Conservation (phyloP, 2,329 filamentous ascomycete species). For the Verticillium dahliae region DNA sequence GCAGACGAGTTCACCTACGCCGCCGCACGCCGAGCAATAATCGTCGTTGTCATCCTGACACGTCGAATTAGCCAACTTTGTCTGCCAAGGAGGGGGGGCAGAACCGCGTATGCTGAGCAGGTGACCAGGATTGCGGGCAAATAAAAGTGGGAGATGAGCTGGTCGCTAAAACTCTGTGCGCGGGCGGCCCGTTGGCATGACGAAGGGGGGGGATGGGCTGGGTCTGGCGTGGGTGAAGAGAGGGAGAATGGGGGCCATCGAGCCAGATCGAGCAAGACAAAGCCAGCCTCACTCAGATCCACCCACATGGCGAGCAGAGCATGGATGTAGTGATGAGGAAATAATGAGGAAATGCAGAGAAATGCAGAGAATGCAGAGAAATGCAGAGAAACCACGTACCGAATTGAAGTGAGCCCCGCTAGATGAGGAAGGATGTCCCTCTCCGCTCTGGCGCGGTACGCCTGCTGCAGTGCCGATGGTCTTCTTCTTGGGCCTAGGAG, state of each 20-base stretch:
- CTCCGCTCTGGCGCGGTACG: conserved; percentile 58
- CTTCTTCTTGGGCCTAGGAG: conserved; percentile 66
- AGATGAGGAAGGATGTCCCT: conserved; percentile 54
- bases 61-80: not conserved
- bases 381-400: conserved; percentile 33
- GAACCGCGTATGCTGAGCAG: not conserved
- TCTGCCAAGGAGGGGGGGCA: not conserved
- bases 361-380: not conserved
- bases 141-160: conserved; percentile 9
- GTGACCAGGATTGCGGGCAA: not conserved
- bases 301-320: not conserved
- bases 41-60: conserved; percentile 73
- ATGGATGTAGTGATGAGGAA: not conserved
- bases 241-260: not conserved
- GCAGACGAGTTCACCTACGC: conserved; percentile 79
- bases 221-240: not conserved
- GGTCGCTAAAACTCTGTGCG: conserved; percentile 13
- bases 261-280: not conserved
- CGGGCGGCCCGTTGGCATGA: not conserved
- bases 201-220: not conserved
- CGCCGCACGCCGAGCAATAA: conserved; percentile 79
- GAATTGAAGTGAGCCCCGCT: conserved; percentile 46
- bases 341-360: not conserved
- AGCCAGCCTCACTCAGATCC: not conserved
- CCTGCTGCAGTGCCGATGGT: conserved; percentile 63